A percentile compares a stretch with the other conserved stretches of the same genome.
Conservation (phyloP, 1,284 basidiomycete species). For the Ganoderma multipileum region DNA sequence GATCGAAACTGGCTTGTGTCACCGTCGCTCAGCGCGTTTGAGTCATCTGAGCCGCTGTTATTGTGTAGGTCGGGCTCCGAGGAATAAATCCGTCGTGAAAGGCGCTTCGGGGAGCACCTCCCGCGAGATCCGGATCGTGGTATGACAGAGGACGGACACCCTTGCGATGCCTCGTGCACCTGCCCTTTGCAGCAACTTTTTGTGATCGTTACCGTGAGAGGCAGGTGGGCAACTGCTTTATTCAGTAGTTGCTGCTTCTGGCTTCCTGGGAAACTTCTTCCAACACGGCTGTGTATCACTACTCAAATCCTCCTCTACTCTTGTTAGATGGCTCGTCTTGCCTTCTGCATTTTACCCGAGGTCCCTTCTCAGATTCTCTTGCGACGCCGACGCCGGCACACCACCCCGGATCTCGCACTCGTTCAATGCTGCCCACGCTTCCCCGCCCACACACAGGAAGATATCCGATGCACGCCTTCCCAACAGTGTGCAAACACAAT, state of each 20-base stretch:
- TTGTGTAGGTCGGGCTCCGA: slow-evolving; percentile 5
- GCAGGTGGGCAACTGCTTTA: background rate
- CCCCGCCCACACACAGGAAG: background rate
- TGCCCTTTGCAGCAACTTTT: background rate
- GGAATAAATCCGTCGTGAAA: background rate
- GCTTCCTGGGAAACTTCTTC: background rate
- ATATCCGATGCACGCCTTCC: slow-evolving; percentile 3
- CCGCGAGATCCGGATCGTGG: background rate
- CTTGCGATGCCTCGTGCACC: background rate
- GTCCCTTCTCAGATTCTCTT: background rate
- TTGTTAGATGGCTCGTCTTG: background rate
- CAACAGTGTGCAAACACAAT: slow-evolving; percentile 13
- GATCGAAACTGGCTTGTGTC: background rate
- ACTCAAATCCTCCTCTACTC: slow-evolving; percentile 6
- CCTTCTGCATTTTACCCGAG: background rate
- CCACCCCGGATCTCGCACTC: background rate
- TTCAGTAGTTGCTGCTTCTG: background rate
- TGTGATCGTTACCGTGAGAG: background rate
- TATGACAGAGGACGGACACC: background rate
- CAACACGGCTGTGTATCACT: background rate
- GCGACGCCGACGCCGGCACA: background rate
- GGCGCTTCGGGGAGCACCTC: background rate
- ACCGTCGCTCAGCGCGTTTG: background rate
- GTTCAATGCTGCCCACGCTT: background rate
- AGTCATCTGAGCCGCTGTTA: slow-evolving; percentile 12